These are phyloP conservation scores for Pelagomonas calceolata DNA, from an alignment of 108 stramenopile genomes.

Conservation along the genomic window DNA sequence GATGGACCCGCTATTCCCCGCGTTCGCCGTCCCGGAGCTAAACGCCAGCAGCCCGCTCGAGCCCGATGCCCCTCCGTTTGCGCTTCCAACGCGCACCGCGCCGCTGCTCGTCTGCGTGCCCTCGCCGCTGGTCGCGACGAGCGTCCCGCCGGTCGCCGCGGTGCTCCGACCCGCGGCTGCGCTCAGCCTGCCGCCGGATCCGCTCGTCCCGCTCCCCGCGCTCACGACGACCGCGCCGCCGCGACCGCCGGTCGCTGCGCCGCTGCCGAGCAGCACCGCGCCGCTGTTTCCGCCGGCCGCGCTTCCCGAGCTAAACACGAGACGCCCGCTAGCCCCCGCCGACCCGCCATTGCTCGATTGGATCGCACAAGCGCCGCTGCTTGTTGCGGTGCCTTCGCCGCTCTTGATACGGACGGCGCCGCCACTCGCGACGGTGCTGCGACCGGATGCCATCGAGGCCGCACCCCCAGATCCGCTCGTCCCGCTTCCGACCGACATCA, in stretches of 20 bases:
- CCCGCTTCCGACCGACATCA: background rate
- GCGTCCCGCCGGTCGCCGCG: background rate
- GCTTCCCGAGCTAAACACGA: slow-evolving; percentile 12
- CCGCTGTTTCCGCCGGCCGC: slow-evolving; percentile 12
- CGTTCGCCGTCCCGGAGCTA: background rate
- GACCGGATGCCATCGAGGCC: background rate
- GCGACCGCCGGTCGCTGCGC: slow-evolving; percentile 5
- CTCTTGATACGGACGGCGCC: background rate
- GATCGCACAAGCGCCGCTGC: slow-evolving; percentile 1
- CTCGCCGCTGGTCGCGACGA: background rate
- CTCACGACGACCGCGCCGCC: slow-evolving; percentile 1
- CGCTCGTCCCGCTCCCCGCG: slow-evolving; percentile 8
- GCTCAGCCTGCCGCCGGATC: slow-evolving; percentile 1
- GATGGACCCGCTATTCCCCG: background rate
- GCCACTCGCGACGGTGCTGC: background rate
- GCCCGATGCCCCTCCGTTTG: background rate
- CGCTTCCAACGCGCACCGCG: background rate
- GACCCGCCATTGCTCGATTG: background rate
- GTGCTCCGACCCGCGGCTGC: background rate
- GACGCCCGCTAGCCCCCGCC: background rate
- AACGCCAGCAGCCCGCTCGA: background rate
- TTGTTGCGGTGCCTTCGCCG: background rate
- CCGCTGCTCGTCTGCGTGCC: background rate
- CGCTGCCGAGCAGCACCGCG: slow-evolving; percentile 1
- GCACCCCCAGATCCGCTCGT: background rate